A percentile compares a stretch with the other conserved stretches of the same genome.
Conservation (phyloP, 2,329 filamentous ascomycete species). For the Pseudophaeomoniella oleicola region DNA sequence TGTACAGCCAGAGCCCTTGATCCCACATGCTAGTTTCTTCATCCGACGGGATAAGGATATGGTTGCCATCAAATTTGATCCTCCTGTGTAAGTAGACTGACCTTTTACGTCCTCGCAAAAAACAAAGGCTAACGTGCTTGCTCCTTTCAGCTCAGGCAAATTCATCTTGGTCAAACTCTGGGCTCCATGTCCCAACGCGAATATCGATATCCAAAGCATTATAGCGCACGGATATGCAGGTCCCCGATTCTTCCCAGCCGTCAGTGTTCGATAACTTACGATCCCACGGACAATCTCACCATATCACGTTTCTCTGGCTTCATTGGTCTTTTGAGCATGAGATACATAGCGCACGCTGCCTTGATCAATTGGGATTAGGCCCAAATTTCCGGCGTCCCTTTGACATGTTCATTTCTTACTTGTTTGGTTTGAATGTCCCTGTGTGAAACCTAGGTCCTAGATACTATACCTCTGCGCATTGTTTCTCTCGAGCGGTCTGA, state of each 20-base stretch:
- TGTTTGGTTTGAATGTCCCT: no score
- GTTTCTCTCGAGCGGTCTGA: no score
- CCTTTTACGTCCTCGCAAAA: background rate
- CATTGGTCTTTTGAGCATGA: no score
- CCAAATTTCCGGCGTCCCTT: no score
- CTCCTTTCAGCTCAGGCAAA: constrained; percentile 37
- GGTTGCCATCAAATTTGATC: constrained; percentile 75
- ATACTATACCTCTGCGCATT: no score
- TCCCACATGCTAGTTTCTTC: constrained; percentile 66
- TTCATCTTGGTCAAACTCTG: constrained; percentile 85
- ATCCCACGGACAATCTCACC: no score
- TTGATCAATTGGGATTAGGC: no score
- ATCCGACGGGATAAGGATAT: constrained; percentile 71
- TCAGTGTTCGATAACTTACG: constrained; percentile 39
- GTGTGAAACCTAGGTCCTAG: no score
- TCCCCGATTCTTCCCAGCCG: constrained; percentile 65
- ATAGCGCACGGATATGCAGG: constrained; percentile 74
- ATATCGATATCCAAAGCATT: constrained; percentile 83
- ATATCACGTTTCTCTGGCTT: no score
- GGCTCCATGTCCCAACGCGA: constrained; percentile 58
- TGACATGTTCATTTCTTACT: no score
- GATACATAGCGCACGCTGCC: no score
- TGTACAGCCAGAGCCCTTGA: constrained; percentile 42
- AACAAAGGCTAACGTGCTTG: constrained; percentile 2
- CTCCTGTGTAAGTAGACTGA: constrained; percentile 43